Evolutionary conservation across 345 rosid species (phyloP), one percentile per base, ranked within the genome.

Genomic region (Noccaea caerulescens): DNA sequence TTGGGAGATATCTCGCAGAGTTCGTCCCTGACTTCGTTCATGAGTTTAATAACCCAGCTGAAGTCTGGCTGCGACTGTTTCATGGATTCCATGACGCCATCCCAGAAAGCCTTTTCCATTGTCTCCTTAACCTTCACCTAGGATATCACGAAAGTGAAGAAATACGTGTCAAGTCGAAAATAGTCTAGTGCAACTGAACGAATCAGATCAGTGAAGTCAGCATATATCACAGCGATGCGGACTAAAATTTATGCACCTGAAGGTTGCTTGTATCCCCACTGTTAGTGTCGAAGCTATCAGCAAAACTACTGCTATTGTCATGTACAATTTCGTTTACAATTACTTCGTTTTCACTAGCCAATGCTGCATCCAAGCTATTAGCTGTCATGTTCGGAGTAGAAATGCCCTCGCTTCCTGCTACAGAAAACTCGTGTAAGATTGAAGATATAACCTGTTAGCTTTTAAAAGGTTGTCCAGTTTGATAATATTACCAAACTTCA

Each of bases 71-170:
- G 77, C 9, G 81, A 81, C 69, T 82, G 84, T 77, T 80, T 85
- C 51, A 91, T 62, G 7, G 97, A 86, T 65, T 93, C 94, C 79
- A 80, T 73, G 45, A 91, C 63, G 30, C 87, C 80, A 66, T 93
- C 98, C 98, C 98, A 93, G 79, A 93, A 93, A 54, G 93, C 97
- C 63, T 79, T 79, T 81, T 89, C 96, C 88, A 93, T 84, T 58
- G 86, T 83, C 76, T 84, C 84, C 83, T 82, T 87, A 71, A 91
- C 80, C 79, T 80, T 86, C 44, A 67, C 85, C 97, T 93, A 79
- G 46, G 55, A 72, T 38, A 49, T 36, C n/a, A 38, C 6, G 0
- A 36, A 69, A 46, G 47, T 7, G 13, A 68, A 16, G 30, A 59
- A 41, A 51, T 45, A n/a, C 10, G 49, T 57, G 69, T 43, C 39